Percentiles rank a stretch among this genome's conserved stretches.
Conservation (phyloP, 2,329 filamentous ascomycete species). For the Colletotrichum eleusines region DNA sequence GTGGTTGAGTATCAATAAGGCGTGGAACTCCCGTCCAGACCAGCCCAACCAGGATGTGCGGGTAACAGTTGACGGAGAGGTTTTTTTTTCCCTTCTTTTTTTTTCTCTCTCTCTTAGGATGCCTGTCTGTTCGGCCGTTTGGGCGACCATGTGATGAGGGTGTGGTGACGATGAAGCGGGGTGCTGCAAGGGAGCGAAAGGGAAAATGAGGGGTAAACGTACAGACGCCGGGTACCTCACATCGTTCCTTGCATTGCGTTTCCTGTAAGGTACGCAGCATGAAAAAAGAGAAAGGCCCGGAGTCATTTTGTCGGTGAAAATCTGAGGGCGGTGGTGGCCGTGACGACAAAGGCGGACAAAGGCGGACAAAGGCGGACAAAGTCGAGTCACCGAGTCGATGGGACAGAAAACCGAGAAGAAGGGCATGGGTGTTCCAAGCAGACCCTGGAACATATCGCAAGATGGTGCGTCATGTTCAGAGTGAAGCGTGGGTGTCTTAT, state of each 20-base stretch:
- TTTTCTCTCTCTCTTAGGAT: conserved; percentile 28
- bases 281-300: neutral
- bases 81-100: no score
- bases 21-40: neutral
- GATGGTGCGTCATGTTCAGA: neutral
- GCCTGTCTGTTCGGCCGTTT: conserved; percentile 7
- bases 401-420: neutral
- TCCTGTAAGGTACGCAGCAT: conserved; percentile 32
- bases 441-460: neutral
- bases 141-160: conserved; percentile 30
- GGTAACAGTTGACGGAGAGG: conserved; percentile 20
- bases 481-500: conserved; percentile 8
- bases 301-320: conserved; percentile 8
- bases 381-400: neutral
- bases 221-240: neutral
- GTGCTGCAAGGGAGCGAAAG: conserved; percentile 28
- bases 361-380: conserved; percentile 10
- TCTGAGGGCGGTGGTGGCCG: neutral
- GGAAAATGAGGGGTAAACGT: conserved; percentile 26
- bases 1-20: conserved; percentile 21
- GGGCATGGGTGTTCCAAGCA: conserved; percentile 1
- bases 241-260: conserved; percentile 38
- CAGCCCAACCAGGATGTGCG: conserved; percentile 17
- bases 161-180: conserved; percentile 33
- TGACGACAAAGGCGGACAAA: no score